These are phyloP conservation scores for Pestalotiopsis fici DNA, from an alignment of 2,329 filamentous ascomycete genomes.

Conservation along the genomic window DNA sequence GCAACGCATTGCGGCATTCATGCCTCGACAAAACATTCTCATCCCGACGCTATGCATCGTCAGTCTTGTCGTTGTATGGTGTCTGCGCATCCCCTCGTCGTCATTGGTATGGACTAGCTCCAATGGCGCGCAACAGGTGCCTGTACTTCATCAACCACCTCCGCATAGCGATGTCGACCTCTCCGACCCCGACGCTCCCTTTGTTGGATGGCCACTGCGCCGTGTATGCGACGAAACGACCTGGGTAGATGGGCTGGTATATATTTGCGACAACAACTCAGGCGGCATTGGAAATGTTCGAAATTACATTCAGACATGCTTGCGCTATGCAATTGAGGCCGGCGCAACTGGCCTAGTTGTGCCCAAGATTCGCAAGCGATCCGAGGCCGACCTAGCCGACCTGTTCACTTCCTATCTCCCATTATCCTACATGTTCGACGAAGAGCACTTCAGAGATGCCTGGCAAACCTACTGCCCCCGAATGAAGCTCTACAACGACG, in stretches of 20 bases:
- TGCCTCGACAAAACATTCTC: slow-evolving; percentile 30
- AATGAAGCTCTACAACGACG: slow-evolving; percentile 40
- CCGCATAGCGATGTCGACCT: slow-evolving; percentile 31
- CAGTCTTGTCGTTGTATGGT: slow-evolving; percentile 18
- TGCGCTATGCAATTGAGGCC: slow-evolving; percentile 49
- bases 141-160: background rate
- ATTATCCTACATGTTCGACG: slow-evolving; percentile 50
- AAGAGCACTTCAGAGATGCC: slow-evolving; percentile 40
- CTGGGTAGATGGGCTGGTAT: slow-evolving; percentile 43
- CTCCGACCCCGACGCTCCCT: slow-evolving; percentile 39
- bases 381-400: slow-evolving; percentile 39
- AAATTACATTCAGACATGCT: slow-evolving; percentile 50
- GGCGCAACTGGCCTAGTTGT: slow-evolving; percentile 47
- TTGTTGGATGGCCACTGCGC: slow-evolving; percentile 46
- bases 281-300: slow-evolving; percentile 52
- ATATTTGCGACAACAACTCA: slow-evolving; percentile 51
- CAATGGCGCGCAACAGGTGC: slow-evolving; percentile 13
- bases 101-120: slow-evolving; percentile 19
- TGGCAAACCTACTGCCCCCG: slow-evolving; percentile 40
- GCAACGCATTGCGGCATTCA: slow-evolving; percentile 26
- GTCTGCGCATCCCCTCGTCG: slow-evolving; percentile 21
- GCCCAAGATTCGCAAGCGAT: slow-evolving; percentile 45
- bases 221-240: slow-evolving; percentile 43
- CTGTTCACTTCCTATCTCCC: slow-evolving; percentile 40
- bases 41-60: slow-evolving; percentile 8